Evolutionary conservation across 371 early-diverging fungal genomes (phyloP).

Genomic region (Mucor plumbeus): DNA sequence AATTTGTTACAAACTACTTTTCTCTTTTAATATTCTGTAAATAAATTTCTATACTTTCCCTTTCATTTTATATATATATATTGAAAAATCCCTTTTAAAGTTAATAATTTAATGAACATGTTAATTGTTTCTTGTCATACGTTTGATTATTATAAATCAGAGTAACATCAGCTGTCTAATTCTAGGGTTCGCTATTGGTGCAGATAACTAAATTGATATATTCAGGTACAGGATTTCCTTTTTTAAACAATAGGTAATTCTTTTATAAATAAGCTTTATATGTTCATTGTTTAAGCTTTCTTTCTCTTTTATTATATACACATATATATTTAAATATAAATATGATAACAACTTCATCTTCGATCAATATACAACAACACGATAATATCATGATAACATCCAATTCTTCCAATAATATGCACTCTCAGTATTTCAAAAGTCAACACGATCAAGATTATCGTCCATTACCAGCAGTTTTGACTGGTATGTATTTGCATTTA

Average conservation of each 20-base stretch:
- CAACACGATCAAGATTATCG: conserved; percentile 9
- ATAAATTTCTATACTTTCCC: not conserved
- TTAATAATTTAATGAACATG: not conserved
- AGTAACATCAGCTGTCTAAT: not conserved
- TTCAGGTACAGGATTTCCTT: conserved; percentile 2
- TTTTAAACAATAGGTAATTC: not conserved
- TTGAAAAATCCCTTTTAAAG: too few relatives aligned
- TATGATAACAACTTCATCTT: conserved; percentile 5
- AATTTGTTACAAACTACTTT: conserved; percentile 7
- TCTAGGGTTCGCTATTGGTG: not conserved
- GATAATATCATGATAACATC: not conserved
- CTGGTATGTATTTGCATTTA: conserved; percentile 11
- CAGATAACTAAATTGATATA: conserved; percentile 6
- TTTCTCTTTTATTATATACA: not conserved
- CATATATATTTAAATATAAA: not conserved
- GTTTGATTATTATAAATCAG: conserved; percentile 1
- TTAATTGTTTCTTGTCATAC: not conserved
- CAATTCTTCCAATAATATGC: not conserved
- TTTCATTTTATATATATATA: not conserved
- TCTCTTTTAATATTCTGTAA: conserved; percentile 6
- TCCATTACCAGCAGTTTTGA: conserved; percentile 27
- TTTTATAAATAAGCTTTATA: not conserved
- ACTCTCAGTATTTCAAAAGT: not conserved
- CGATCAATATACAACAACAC: not conserved
- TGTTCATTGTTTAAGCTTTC: conserved; percentile 2